Evolutionary conservation across 768 basidiomycete species (phyloP).

Genomic region (Heimioporus sp.): DNA sequence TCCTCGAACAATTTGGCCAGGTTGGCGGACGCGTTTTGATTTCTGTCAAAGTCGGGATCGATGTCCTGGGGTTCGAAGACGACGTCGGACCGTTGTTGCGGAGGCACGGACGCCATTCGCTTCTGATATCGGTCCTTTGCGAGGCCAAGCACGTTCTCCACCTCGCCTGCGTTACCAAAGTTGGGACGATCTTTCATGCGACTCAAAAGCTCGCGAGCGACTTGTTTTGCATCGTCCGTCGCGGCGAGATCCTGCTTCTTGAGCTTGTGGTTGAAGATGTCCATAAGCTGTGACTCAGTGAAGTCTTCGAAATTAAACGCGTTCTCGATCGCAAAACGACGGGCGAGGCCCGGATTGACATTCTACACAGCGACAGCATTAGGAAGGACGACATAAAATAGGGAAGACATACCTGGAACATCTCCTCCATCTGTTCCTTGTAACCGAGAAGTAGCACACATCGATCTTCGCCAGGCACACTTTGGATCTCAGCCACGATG

Average conservation of each 20-base stretch:
- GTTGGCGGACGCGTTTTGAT: slow-evolving; percentile 45
- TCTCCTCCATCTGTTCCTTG: slow-evolving; percentile 62
- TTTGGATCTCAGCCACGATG: slow-evolving; percentile 73
- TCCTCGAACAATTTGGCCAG: slow-evolving; percentile 61
- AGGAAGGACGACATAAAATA: neutral
- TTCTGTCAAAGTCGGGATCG: slow-evolving; percentile 60
- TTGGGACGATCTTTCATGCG: slow-evolving; percentile 45
- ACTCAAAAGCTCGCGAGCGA: slow-evolving; percentile 49
- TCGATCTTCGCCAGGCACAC: slow-evolving; percentile 65
- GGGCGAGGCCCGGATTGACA: slow-evolving; percentile 66
- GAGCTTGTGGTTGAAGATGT: slow-evolving; percentile 57
- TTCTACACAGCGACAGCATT: slow-evolving; percentile 39
- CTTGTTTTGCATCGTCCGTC: slow-evolving; percentile 53
- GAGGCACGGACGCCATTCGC: slow-evolving; percentile 33
- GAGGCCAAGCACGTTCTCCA: slow-evolving; percentile 57
- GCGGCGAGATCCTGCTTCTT: slow-evolving; percentile 56
- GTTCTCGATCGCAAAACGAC: slow-evolving; percentile 68
- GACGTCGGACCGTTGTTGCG: slow-evolving; percentile 23
- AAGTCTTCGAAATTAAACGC: slow-evolving; percentile 71
- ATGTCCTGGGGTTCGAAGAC: slow-evolving; percentile 52
- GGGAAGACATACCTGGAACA: slow-evolving; percentile 60
- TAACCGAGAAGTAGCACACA: slow-evolving; percentile 69
- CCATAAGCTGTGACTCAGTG: slow-evolving; percentile 47
- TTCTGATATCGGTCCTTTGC: slow-evolving; percentile 51
- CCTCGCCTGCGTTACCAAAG: slow-evolving; percentile 66